phyloP scores from a whole-genome alignment of 345 rosid genomes.

The Turnera subulata region DNA sequence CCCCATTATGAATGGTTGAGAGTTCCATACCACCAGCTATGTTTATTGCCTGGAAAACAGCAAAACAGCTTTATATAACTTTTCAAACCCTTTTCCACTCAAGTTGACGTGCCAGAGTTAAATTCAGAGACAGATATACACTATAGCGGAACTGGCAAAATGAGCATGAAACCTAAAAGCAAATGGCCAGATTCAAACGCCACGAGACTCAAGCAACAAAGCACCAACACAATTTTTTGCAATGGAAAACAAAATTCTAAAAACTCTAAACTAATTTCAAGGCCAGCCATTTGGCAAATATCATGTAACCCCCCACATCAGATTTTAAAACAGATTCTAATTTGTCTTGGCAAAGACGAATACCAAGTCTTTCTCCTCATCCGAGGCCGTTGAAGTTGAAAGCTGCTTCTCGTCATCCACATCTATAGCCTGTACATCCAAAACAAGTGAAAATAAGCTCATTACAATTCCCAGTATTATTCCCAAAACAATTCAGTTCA shows the following conservation, averaged over 20 bases:
- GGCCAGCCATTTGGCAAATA: neutral
- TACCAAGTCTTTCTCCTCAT: slow-evolving; percentile 8
- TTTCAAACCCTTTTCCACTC: neutral
- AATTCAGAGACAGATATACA: neutral
- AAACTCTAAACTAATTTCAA: neutral
- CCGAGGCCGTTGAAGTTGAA: neutral
- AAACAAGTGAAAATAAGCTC: neutral
- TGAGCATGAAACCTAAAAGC: neutral
- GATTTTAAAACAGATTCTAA: too few relatives aligned
- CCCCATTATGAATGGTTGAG: slow-evolving; percentile 51
- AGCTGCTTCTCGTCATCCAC: slow-evolving; percentile 3
- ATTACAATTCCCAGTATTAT: too few relatives aligned
- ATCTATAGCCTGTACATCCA: slow-evolving; percentile 6
- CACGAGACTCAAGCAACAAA: neutral
- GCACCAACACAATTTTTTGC: neutral
- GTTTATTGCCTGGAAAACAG: slow-evolving; percentile 43
- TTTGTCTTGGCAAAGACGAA: neutral
- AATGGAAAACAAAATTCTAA: neutral
- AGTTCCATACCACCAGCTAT: slow-evolving; percentile 40
- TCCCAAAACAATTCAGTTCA: too few relatives aligned
- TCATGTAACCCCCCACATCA: too few relatives aligned
- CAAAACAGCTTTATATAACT: slow-evolving; percentile 2
- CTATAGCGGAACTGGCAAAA: neutral
- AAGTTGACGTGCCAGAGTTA: neutral
- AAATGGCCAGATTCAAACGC: neutral